These are phyloP conservation scores for Daedaleopsis nitida DNA, from an alignment of 768 basidiomycete genomes.

Conservation along the genomic window DNA sequence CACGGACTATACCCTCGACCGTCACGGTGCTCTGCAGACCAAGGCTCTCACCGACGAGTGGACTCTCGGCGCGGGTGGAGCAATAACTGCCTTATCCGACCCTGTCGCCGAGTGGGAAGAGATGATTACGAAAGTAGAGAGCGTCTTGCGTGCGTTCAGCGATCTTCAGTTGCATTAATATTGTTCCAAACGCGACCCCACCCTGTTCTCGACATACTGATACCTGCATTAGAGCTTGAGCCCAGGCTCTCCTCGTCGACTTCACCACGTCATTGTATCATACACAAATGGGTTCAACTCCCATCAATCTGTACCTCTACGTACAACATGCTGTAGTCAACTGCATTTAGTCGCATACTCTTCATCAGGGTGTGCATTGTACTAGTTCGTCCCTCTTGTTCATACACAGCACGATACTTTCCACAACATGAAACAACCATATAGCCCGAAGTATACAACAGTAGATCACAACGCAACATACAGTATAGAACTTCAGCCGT, in stretches of 20 bases:
- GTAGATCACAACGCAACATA: neutral
- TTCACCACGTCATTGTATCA: constrained; percentile 24
- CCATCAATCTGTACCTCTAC: constrained; percentile 7
- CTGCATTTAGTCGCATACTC: neutral
- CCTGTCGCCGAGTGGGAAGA: constrained; percentile 92
- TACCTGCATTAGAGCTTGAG: neutral
- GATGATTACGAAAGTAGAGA: constrained; percentile 84
- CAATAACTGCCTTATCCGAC: constrained; percentile 91
- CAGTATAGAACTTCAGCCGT: no score
- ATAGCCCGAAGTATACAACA: neutral
- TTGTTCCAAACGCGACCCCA: constrained; percentile 5
- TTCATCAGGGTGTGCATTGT: constrained; percentile 1
- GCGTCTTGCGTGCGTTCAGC: constrained; percentile 67
- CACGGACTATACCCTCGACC: neutral
- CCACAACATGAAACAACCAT: neutral
- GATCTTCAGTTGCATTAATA: neutral
- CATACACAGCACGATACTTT: neutral
- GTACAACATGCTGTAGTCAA: neutral
- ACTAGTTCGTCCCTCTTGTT: no score
- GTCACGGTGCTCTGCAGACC: neutral
- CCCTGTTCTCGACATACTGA: neutral
- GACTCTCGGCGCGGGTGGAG: constrained; percentile 91
- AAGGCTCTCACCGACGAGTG: constrained; percentile 51
- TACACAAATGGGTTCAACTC: constrained; percentile 18
- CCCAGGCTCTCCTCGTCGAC: neutral